phyloP scores from a whole-genome alignment of 2,329 filamentous ascomycete species.

The Claviceps spartinae region DNA sequence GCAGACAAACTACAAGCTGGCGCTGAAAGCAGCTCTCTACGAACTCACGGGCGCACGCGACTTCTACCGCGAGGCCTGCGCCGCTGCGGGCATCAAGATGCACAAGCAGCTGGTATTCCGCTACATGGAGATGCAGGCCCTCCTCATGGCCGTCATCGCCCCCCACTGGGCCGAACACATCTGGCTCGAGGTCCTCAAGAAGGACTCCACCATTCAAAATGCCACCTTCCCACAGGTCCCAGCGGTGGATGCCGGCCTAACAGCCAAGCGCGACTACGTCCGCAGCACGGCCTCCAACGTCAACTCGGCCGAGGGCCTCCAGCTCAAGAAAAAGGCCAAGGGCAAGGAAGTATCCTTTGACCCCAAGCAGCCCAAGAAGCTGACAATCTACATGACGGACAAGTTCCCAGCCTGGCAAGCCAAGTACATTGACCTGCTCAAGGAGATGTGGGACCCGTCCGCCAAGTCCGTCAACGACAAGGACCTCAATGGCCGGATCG shows the following conservation, averaged over 20 bases:
- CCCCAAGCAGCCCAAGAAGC: constrained; percentile 80
- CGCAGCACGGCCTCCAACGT: constrained; percentile 64
- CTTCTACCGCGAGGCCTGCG: constrained; percentile 75
- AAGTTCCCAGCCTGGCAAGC: constrained; percentile 85
- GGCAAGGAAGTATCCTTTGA: constrained; percentile 79
- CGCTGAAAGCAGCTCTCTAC: constrained; percentile 77
- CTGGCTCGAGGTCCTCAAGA: constrained; percentile 81
- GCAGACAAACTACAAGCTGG: constrained; percentile 62
- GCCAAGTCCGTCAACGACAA: constrained; percentile 63
- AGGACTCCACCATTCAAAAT: constrained; percentile 62
- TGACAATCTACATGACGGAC: constrained; percentile 71
- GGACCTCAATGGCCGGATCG: constrained; percentile 61
- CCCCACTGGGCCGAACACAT: constrained; percentile 93
- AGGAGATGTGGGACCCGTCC: constrained; percentile 50
- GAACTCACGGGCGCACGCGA: constrained; percentile 82
- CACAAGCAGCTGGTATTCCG: constrained; percentile 65
- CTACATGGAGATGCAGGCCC: constrained; percentile 77
- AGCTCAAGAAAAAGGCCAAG: constrained; percentile 83
- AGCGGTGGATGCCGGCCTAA: constrained; percentile 50
- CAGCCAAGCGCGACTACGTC: constrained; percentile 73
- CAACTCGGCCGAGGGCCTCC: constrained; percentile 62
- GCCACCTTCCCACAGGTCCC: constrained; percentile 47
- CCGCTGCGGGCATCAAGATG: constrained; percentile 68
- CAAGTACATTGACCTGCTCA: constrained; percentile 71
- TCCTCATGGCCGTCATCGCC: constrained; percentile 70